A percentile compares a stretch with the other conserved stretches of the same genome.
Conservation (phyloP, 2,329 filamentous ascomycete species). For the Aaosphaeria pasadenensis region DNA sequence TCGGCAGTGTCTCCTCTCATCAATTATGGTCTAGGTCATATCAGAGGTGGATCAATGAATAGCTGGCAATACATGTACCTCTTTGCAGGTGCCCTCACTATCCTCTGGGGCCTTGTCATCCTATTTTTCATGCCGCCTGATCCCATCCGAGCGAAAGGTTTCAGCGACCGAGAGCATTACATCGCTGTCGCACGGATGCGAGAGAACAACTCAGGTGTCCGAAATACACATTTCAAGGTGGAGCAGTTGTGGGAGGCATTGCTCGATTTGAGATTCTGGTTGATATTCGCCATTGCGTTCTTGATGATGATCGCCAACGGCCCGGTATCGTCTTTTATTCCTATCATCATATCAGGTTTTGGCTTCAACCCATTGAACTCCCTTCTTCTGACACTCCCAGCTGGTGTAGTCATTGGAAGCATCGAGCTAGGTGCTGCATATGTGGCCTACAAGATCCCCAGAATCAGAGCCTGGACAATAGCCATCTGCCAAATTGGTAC, state of each 20-base stretch:
- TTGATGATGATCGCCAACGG: slow-evolving; percentile 32
- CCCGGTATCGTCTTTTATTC: slow-evolving; percentile 25
- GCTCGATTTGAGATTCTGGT: slow-evolving; percentile 56
- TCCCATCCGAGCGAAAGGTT: slow-evolving; percentile 37
- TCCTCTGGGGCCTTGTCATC: slow-evolving; percentile 28
- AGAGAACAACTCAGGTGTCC: slow-evolving; percentile 71
- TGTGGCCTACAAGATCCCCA: slow-evolving; percentile 18
- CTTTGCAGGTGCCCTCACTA: slow-evolving; percentile 23
- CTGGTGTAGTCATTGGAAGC: slow-evolving; percentile 21
- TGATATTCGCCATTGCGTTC: slow-evolving; percentile 24
- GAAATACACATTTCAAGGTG: slow-evolving; percentile 65
- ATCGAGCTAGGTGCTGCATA: slow-evolving; percentile 21
- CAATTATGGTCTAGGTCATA: slow-evolving; percentile 32
- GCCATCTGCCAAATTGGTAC: slow-evolving; percentile 34
- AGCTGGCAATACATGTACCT: slow-evolving; percentile 32
- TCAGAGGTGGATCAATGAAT: slow-evolving; percentile 15
- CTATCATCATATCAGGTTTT: slow-evolving; percentile 29
- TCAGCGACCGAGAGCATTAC: slow-evolving; percentile 38
- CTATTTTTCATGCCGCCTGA: slow-evolving; percentile 42
- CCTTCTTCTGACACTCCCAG: slow-evolving; percentile 22
- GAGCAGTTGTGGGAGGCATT: slow-evolving; percentile 60
- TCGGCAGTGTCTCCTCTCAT: slow-evolving; percentile 23
- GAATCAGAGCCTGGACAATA: slow-evolving; percentile 29
- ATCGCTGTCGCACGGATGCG: slow-evolving; percentile 66
- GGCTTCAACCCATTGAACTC: slow-evolving; percentile 26